phyloP scores from a whole-genome alignment of 148 eudicot genomes.

The Rhododendron ovatum region DNA sequence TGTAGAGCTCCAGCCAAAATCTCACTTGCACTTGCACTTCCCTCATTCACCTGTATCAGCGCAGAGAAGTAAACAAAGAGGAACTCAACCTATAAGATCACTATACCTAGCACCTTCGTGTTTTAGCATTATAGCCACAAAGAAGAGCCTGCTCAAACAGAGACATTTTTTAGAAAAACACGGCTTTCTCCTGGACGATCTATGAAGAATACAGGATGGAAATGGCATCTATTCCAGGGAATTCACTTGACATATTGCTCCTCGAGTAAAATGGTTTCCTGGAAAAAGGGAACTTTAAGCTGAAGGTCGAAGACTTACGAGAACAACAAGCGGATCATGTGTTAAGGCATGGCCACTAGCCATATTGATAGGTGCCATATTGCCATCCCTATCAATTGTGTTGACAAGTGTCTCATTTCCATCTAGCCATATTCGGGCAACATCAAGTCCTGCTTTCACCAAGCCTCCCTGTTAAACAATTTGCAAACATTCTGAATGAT shows the following conservation, averaged over 20 bases:
- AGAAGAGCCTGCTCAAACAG: background rate
- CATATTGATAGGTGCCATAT: conserved; percentile 82
- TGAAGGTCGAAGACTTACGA: conserved; percentile 41
- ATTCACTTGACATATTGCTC: background rate
- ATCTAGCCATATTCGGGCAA: conserved; percentile 95
- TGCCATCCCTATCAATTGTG: conserved; percentile 79
- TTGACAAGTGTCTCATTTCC: conserved; percentile 93
- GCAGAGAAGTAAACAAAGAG: background rate
- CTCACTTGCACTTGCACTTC: conserved; percentile 98
- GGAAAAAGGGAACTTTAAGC: background rate
- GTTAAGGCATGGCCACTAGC: conserved; percentile 84
- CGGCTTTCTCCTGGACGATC: background rate
- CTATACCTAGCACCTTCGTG: background rate
- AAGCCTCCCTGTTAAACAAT: conserved; percentile 66
- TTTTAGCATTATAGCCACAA: background rate
- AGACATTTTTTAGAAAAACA: background rate
- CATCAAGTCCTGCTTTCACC: conserved; percentile 91
- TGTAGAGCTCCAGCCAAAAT: conserved; percentile 93
- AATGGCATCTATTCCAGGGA: background rate
- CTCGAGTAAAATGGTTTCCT: background rate
- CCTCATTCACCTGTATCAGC: conserved; percentile 79
- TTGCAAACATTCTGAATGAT: background rate
- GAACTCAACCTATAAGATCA: background rate
- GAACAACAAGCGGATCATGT: conserved; percentile 87
- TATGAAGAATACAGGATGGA: background rate